phyloP scores from a whole-genome alignment of 805 yeast species.

The Pichia manshurica region DNA sequence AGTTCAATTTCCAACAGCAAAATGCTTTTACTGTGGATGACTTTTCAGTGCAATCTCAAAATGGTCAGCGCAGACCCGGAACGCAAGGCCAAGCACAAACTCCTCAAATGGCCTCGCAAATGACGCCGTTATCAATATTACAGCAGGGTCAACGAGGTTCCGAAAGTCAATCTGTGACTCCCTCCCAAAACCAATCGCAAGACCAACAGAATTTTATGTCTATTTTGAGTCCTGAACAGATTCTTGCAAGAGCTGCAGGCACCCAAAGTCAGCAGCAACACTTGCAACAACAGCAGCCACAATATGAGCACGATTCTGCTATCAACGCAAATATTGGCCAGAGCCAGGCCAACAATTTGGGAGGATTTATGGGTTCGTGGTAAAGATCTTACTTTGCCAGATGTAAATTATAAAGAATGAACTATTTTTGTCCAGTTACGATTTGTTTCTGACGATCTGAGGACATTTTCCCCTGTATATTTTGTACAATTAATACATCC shows the following conservation, averaged over 20 bases:
- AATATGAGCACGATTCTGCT: background rate
- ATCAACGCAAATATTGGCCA: background rate
- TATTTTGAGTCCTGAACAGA: constrained; percentile 31
- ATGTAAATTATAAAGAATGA: too few species aligned
- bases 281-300: constrained; percentile 1
- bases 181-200: constrained; percentile 14
- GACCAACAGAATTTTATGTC: constrained; percentile 13
- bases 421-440: too few species aligned
- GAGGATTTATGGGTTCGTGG: constrained; percentile 8
- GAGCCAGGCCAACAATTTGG: background rate
- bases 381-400: background rate
- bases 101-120: constrained; percentile 23
- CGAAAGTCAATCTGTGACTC: background rate
- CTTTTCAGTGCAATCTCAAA: background rate
- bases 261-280: background rate
- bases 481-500: too few species aligned
- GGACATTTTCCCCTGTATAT: too few species aligned
- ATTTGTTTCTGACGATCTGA: too few species aligned
- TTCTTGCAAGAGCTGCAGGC: constrained; percentile 26
- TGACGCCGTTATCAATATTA: constrained; percentile 25
- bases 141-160: constrained; percentile 2
- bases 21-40: background rate
- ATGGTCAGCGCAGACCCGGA: constrained; percentile 11
- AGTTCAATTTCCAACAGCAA: background rate
- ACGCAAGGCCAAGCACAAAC: constrained; percentile 19